Evolutionary conservation across 2,329 filamentous ascomycete genomes (phyloP), one percentile per base, ranked within the genome.

Genomic region (Calonectria ilicicola): DNA sequence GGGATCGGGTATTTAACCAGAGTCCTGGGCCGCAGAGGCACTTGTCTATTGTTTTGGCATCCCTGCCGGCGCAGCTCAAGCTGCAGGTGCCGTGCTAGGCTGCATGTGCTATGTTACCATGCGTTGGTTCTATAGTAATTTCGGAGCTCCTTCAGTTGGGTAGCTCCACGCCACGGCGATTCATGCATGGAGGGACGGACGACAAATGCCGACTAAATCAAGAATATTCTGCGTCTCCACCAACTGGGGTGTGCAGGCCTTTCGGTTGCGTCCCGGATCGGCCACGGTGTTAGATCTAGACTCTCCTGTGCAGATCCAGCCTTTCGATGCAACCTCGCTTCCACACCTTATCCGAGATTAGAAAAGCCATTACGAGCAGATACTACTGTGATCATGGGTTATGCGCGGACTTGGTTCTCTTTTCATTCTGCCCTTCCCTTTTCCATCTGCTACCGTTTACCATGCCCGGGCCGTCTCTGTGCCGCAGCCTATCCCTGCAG

Each of bases 1-100:
- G 44, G 53, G 12, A 60, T 60, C 53, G 53, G 53, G 53, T 60
- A 60, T 60, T 60, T 60, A 60, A 60, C 53, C 53, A 60, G 53
- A 60, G 32, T 21, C 26, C 53, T 35, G 53, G 53, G 53, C 35
- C 53, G 53, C 53, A 40, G 32, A 60, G 53, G 53, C 53, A 40
- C 53, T 17, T 60, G 21, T 5, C 21, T 40, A 17, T 60, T 27
- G 53, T 60, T 60, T 60, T 35, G 8, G 7, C n/a, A 60, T 60
- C 53, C 53, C 53, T 60, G 53, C 21, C 12, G 15, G 32, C 32
- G 35, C 32, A 40, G 14, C 21, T 58, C 5, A 8, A 19, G 53
- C 53, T 40, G 53, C 49, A 32, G 19, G 49, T 53, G 49, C 49
- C 49, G 49, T 51, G 26, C 1, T 9, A 8, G 8, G 32, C 53